Base-by-base conservation (phyloP, 345 rosid species). In the Capsella bursapastoris region DNA sequence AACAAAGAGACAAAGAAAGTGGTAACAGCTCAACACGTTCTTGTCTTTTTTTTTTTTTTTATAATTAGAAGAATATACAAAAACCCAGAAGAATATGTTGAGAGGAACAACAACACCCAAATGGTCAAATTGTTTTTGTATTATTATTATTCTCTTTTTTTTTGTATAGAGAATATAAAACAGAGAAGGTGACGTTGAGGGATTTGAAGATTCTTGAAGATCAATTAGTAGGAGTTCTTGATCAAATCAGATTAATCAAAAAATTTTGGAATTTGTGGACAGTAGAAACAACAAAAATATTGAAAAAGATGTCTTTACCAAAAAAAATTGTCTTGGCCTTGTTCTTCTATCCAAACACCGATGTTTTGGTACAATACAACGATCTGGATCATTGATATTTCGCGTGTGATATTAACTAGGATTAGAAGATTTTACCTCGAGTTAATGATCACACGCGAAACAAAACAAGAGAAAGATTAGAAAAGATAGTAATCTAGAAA, bases 21-120 rank as follows among this genome's bases (percentile, higher is more conserved):
- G 86, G 65, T 53, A 82, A 88, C 92, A 88, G 88, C 91, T 86
- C 96, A 83, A 76, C 98, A 86, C 88, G 91, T 84, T 83, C 74
- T 34, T 66, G 25, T 38, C 8, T 74, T 78, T 37, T 38, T 55
- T 4, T 72, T 76, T 68, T 78, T 40, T 3, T 6, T 55, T 2
- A 6, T 18, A 28, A 18, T 60, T 37, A 7, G 40, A 65, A 65
- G 49, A 74, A 66, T 57, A 37, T 37, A 37, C 40, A 37, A 37
- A 37, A 37, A 7, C 10, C 40, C 40, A 37, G 10, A 37, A 7
- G 40, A 37, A 37, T 8, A 58, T 18, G 48, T 12, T 48, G 69
- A 68, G 69, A 32, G 68, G 68, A 41, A 50, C 68, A 41, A 50
- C 68, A 3, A 66, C 15, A 67, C 45, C 53, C 28, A 37, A 75